Base-by-base conservation (phyloP, 306 rosid genomes). In the Rosa chinensis region DNA sequence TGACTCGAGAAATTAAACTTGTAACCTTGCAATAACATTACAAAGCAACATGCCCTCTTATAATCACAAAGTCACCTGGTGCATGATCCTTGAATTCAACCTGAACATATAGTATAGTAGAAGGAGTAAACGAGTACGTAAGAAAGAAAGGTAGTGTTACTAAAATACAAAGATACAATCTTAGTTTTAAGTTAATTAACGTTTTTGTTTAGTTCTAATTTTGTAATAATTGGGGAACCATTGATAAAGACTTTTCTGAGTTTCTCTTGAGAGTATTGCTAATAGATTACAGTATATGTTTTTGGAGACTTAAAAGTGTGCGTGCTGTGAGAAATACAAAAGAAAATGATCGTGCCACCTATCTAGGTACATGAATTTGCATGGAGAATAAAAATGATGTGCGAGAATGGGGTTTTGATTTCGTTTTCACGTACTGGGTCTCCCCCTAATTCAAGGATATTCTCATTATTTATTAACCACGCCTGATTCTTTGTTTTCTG, bases 401-500 rank as follows among this genome's bases (percentile, higher is more conserved):
- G 78, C 20, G 78, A 68, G 76, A 76, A 61, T 82, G 89, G 82
- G 80, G 69, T 63, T 79, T 84, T 78, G 83, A 82, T 88, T 84
- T 88, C 82, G 87, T 39, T 67, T 67, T 20, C 49, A 67, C 88
- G 88, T 87, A 92, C 86, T 18, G 88, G 87, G 78, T 49, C 81
- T 84, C 62, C 87, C 94, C 90, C 91, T 68, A 84, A 89, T 87
- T 90, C 89, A 84, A 84, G 92, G 92, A 88, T 90, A 84, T 88
- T 92, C 88, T 90, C 90, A 90, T 90, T 92, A 87, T 92, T 79
- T 89, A 78, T 77, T 77, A 82, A 88, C 87, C 93, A 92, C 91
- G 94, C 94, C 89, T 88, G 86, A 83, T 88, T 87, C 86, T 81
- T 84, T 85, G 72, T 88, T 76, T 53, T 82, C 81, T 16, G 49